These are phyloP conservation scores for Phytophthora fragariae DNA, from an alignment of 352 stramenopile genomes.

Conservation along the genomic window DNA sequence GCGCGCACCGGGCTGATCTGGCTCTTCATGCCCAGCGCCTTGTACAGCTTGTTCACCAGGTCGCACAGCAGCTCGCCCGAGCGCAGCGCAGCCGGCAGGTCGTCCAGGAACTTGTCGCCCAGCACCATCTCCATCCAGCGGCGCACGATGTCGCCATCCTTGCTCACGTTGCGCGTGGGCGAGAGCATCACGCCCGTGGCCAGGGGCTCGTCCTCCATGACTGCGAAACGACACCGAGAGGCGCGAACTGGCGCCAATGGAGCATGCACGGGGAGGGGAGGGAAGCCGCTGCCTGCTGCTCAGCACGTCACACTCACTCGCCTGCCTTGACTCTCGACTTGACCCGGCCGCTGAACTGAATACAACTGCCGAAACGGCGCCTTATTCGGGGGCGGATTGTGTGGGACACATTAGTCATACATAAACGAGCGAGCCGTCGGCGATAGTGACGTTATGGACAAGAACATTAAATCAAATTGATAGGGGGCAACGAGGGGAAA, in stretches of 20 bases:
- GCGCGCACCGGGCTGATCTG: constrained; percentile 42
- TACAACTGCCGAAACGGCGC: constrained; percentile 24
- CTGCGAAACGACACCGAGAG: constrained; percentile 19
- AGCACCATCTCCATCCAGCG: constrained; percentile 92
- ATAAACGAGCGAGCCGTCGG: not conserved
- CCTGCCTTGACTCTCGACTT: constrained; percentile 13
- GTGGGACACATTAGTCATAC: constrained; percentile 1
- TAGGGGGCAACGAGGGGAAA: not conserved
- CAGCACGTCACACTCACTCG: constrained; percentile 22
- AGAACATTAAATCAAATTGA: not conserved
- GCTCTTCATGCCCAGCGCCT: constrained; percentile 81
- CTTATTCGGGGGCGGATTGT: constrained; percentile 6
- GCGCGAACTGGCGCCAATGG: constrained; percentile 28
- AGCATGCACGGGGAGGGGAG: constrained; percentile 24
- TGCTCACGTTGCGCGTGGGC: constrained; percentile 45
- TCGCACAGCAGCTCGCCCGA: constrained; percentile 73
- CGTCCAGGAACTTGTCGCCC: constrained; percentile 68
- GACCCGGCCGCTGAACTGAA: constrained; percentile 25
- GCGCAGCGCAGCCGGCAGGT: constrained; percentile 62
- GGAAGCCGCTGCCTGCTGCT: constrained; percentile 18
- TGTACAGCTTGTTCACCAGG: constrained; percentile 78
- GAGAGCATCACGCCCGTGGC: constrained; percentile 45
- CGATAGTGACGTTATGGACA: not conserved
- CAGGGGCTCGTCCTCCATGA: constrained; percentile 35
- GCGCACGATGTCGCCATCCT: constrained; percentile 75